phyloP scores from a whole-genome alignment of 2,329 filamentous ascomycete species.

The Nigrograna mackinnonii region DNA sequence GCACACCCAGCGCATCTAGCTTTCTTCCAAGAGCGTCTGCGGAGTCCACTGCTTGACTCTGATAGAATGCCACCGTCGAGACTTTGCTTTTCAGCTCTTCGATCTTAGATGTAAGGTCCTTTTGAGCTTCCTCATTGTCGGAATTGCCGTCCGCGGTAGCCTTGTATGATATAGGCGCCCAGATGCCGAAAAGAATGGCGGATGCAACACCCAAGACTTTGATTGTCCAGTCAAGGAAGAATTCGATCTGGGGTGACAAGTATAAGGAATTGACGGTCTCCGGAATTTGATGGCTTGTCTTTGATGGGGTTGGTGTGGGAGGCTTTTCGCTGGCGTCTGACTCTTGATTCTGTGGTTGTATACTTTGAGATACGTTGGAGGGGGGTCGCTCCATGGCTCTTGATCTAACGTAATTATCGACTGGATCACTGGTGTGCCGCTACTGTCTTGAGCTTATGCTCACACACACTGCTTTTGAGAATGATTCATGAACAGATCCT shows the following conservation, averaged over 20 bases:
- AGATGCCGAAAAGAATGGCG: conserved; percentile 6
- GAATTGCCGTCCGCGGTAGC: background rate
- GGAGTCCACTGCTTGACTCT: background rate
- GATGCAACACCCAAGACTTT: conserved; percentile 3
- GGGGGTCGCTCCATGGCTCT: no score
- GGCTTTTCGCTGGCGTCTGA: no score
- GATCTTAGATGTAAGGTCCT: background rate
- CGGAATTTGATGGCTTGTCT: no score
- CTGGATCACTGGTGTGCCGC: no score
- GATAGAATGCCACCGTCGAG: background rate
- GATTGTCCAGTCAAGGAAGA: conserved; percentile 5
- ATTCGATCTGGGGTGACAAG: conserved; percentile 2
- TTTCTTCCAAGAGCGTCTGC: background rate
- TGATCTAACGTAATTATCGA: no score
- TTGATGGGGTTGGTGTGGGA: no score
- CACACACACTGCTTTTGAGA: no score
- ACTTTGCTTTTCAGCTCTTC: background rate
- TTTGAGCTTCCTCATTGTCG: conserved; percentile 2
- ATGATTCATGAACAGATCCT: no score
- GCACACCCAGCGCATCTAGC: background rate
- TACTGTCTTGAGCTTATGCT: no score
- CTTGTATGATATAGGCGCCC: conserved; percentile 6
- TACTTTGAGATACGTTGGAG: no score
- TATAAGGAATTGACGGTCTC: background rate
- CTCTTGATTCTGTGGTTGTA: no score